phyloP scores from a whole-genome alignment of 805 yeast genomes.

The Maudiozyma pseudohumilis region DNA sequence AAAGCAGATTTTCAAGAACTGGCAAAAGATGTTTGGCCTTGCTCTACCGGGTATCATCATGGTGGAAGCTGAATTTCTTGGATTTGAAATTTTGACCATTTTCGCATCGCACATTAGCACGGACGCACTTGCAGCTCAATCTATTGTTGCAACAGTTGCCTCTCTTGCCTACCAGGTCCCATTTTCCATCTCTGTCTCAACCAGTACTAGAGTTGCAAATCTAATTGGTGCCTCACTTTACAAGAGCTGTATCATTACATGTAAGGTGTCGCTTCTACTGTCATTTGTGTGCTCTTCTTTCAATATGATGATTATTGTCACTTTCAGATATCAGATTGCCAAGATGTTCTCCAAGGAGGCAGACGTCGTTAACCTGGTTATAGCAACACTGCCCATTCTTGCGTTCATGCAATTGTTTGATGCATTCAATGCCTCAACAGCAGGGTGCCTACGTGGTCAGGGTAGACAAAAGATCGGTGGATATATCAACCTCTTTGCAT shows the following conservation, averaged over 20 bases:
- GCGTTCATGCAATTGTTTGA: slow-evolving; percentile 65
- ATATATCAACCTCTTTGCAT: slow-evolving; percentile 27
- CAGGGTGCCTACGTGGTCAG: slow-evolving; percentile 71
- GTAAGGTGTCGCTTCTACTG: slow-evolving; percentile 34
- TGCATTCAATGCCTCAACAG: slow-evolving; percentile 59
- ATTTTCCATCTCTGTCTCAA: slow-evolving; percentile 65
- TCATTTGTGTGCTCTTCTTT: slow-evolving; percentile 34
- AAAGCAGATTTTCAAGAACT: slow-evolving; percentile 38
- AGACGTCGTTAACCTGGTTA: slow-evolving; percentile 43
- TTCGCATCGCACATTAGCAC: slow-evolving; percentile 62
- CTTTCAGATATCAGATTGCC: slow-evolving; percentile 37
- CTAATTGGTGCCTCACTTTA: slow-evolving; percentile 54
- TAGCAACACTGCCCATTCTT: slow-evolving; percentile 47
- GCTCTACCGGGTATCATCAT: slow-evolving; percentile 67
- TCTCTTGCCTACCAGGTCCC: slow-evolving; percentile 64
- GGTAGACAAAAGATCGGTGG: slow-evolving; percentile 41
- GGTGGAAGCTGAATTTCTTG: slow-evolving; percentile 73
- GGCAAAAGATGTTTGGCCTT: slow-evolving; percentile 53
- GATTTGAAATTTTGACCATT: slow-evolving; percentile 65
- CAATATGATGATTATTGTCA: slow-evolving; percentile 38
- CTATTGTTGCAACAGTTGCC: slow-evolving; percentile 59
- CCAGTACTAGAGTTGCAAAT: slow-evolving; percentile 70
- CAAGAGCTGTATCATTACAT: slow-evolving; percentile 36
- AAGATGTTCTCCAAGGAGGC: slow-evolving; percentile 51
- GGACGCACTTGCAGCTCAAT: slow-evolving; percentile 59